phyloP scores from a whole-genome alignment of 352 stramenopile species.

The Globisporangium acanthophoron region DNA sequence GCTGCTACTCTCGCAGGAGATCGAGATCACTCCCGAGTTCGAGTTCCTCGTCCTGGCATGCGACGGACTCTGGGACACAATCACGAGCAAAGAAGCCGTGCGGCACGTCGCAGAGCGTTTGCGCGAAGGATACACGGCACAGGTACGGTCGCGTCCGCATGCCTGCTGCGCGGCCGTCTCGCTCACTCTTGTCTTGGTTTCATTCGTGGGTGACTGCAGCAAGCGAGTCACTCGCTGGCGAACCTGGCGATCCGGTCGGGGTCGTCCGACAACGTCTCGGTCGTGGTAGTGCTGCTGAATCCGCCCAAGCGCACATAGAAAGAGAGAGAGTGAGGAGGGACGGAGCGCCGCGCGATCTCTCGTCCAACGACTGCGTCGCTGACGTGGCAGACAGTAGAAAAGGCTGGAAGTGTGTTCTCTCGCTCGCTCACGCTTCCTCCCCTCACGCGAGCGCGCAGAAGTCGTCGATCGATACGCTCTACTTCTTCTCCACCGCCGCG shows the following conservation, averaged over 20 bases:
- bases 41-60: constrained; percentile 91
- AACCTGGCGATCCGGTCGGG: constrained; percentile 85
- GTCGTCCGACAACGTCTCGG: constrained; percentile 86
- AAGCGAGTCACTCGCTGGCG: constrained; percentile 77
- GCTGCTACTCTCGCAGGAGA: constrained; percentile 41
- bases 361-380: not conserved
- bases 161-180: not conserved
- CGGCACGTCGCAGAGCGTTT: constrained; percentile 73
- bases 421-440: not conserved
- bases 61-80: constrained; percentile 91
- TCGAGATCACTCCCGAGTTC: constrained; percentile 86
- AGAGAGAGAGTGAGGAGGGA: constrained; percentile 2
- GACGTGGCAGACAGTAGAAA: not conserved
- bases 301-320: constrained; percentile 4
- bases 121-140: constrained; percentile 58
- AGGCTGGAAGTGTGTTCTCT: not conserved
- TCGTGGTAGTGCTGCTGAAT: constrained; percentile 81
- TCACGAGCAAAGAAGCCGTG: constrained; percentile 90
- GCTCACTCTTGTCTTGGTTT: constrained; percentile 4
- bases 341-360: not conserved
- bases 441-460: too few relatives aligned
- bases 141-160: constrained; percentile 23
- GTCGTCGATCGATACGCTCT: not conserved
- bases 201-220: constrained; percentile 17
- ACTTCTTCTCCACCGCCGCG: constrained; percentile 35